Conservation (phyloP, 2,329 filamentous ascomycete genomes). For the Colletotrichum spaethianum region DNA sequence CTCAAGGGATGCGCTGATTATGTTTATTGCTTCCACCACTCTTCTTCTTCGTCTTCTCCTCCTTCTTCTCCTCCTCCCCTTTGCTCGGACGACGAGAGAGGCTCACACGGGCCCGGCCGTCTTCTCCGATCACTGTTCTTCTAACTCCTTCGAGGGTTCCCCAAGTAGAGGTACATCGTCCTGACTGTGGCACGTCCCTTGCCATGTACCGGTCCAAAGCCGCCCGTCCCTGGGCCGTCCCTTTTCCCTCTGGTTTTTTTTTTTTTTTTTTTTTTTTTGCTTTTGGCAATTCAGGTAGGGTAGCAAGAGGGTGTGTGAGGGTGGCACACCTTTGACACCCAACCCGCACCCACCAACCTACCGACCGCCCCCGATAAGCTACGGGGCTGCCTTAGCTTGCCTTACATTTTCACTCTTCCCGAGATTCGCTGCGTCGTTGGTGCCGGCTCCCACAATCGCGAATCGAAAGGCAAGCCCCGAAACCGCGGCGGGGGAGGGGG, state of each 20-base stretch:
- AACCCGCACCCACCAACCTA: background rate
- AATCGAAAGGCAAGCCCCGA: slow-evolving; percentile 4
- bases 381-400: background rate
- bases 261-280: slow-evolving; percentile 9
- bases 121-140: background rate
- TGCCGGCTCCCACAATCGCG: background rate
- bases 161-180: slow-evolving; percentile 24
- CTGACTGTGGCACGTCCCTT: slow-evolving; percentile 27
- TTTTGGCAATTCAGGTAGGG: slow-evolving; percentile 5
- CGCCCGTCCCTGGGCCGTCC: slow-evolving; percentile 2
- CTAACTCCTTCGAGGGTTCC: background rate
- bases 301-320: background rate
- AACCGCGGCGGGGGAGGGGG: background rate
- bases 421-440: background rate
- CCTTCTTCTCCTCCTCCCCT: background rate
- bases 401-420: slow-evolving; percentile 3
- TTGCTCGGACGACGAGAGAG: slow-evolving; percentile 23
- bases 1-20: background rate
- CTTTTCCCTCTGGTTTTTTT: background rate
- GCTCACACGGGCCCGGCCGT: slow-evolving; percentile 7
- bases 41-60: no score
- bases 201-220: slow-evolving; percentile 23
- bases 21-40: background rate
- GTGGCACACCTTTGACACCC: slow-evolving; percentile 2
- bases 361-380: slow-evolving; percentile 5